Evolutionary conservation across 345 rosid species (phyloP).

Genomic region (Pistacia atlantica): DNA sequence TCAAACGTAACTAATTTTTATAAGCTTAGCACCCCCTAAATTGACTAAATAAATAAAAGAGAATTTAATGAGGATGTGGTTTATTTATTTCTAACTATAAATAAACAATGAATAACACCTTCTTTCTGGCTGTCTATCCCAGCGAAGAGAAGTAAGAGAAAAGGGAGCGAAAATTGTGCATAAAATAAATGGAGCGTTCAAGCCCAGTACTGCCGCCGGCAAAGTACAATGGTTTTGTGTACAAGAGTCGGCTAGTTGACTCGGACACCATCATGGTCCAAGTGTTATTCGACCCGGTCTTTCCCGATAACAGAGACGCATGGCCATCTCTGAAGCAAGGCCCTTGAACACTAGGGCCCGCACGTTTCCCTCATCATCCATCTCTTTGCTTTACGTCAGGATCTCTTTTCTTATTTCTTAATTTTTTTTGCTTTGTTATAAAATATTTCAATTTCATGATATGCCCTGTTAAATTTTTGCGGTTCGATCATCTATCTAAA

Average conservation of each 20-base stretch:
- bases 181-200: slow-evolving; percentile 4
- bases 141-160: background rate
- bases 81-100: no score
- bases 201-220: slow-evolving; percentile 82
- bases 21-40: no score
- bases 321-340: slow-evolving; percentile 84
- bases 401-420: background rate
- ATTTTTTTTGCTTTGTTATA: background rate
- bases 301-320: slow-evolving; percentile 80
- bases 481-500: no score
- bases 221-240: slow-evolving; percentile 75
- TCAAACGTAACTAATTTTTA: no score
- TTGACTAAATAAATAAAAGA: no score
- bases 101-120: no score
- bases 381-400: slow-evolving; percentile 88
- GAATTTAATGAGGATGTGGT: no score
- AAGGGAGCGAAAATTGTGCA: slow-evolving; percentile 5
- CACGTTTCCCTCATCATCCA: slow-evolving; percentile 60
- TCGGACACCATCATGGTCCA: slow-evolving; percentile 61
- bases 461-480: background rate
- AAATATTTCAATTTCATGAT: background rate
- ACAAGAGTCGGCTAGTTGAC: slow-evolving; percentile 30
- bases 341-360: slow-evolving; percentile 60
- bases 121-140: no score
- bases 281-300: slow-evolving; percentile 87